Evolutionary conservation across 2,329 filamentous ascomycete species (phyloP), one percentile per base, ranked within the genome.

Genomic region (Remersonia thermophila): DNA sequence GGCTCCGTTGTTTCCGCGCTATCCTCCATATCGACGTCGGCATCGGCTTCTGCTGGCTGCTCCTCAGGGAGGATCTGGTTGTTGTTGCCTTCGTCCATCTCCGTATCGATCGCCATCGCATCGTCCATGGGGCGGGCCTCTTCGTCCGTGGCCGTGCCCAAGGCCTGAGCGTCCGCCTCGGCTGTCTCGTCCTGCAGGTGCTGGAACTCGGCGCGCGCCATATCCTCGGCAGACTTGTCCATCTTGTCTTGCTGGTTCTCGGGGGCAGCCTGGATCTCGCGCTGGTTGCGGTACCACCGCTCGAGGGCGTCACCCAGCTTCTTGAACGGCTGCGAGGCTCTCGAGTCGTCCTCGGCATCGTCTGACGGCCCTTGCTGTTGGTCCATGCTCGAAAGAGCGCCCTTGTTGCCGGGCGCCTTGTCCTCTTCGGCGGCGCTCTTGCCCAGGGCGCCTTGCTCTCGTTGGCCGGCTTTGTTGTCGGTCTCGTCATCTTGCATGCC

Each of bases 231-330:
- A 46, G 61, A 59, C 30, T 63, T 55, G 29, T 68, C 57, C 27
- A 60, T 61, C 14, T 69, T 62, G 32, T 74, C 67, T 14, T 77
- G 27, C 14, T 29, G 61, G 27, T 69, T 61, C 33, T 72, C 61
- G 36, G 41, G 36, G 15, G 74, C 64, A 2, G 71, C 61, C 39
- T 80, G 65, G 48, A 98, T 96, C 43, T 94, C 81, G 32, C 74
- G 75, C 51, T 93, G 83, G 52, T 86, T 83, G 40, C 83, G 75
- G 57, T 96, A 87, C 84, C 87, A 98, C 49, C 80, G 76, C 56
- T 96, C 87, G 23, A 98, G 67, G 5, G 85, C 81, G 61, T 98
- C 86, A 15, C 91, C 91, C 20, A 98, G 73, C 53, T 94, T 93
- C 62, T 91, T 91, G 68, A 95, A 94, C 1, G 86, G 83, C 47